These are phyloP conservation scores for Hanseniaspora singularis DNA, from an alignment of 805 yeast species.

Conservation along the genomic window DNA sequence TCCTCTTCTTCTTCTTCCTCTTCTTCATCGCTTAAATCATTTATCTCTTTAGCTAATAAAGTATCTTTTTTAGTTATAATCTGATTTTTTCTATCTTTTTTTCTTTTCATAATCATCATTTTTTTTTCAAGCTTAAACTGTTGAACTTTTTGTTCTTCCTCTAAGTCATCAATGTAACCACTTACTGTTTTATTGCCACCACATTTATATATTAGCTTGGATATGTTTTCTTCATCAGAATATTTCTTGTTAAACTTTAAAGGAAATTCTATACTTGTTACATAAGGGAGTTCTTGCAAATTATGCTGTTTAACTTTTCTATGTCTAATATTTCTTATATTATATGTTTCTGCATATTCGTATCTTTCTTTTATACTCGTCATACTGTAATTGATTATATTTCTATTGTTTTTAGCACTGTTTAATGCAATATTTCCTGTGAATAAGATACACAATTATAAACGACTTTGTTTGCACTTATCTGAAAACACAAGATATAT, in stretches of 20 bases:
- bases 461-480: no score
- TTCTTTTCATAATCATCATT: conserved; percentile 26
- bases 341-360: conserved; percentile 2
- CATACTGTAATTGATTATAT: no score
- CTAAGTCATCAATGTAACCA: conserved; percentile 19
- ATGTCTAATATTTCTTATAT: not conserved
- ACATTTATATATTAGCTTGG: conserved; percentile 53
- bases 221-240: conserved; percentile 33
- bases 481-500: no score
- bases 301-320: conserved; percentile 41
- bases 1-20: conserved; percentile 14
- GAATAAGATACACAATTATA: no score
- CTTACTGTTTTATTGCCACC: conserved; percentile 39
- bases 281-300: conserved; percentile 55
- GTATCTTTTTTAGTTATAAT: not conserved
- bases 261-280: conserved; percentile 69
- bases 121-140: conserved; percentile 21
- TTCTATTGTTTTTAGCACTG: no score
- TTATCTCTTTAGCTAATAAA: not conserved
- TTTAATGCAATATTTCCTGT: no score
- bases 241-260: conserved; percentile 37
- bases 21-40: not conserved
- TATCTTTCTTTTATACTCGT: no score
- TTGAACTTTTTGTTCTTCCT: conserved; percentile 35
- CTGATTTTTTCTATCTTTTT: conserved; percentile 22